Evolutionary conservation across 2,329 filamentous ascomycete species (phyloP).

Genomic region (Arachnopeziza araneosa): DNA sequence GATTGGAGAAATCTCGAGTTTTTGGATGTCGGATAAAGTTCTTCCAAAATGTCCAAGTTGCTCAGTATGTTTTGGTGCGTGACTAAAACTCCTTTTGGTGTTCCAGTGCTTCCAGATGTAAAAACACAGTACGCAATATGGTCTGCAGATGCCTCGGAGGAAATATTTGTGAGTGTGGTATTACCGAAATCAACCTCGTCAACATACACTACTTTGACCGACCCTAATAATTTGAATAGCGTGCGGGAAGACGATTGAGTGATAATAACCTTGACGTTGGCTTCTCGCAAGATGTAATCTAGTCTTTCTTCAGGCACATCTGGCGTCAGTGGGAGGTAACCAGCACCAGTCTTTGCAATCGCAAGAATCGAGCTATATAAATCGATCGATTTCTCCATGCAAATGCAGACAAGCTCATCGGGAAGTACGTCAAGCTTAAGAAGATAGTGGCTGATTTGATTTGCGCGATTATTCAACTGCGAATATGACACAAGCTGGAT

Average conservation of each 20-base stretch:
- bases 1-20: constrained; percentile 64
- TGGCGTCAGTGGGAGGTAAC: constrained; percentile 74
- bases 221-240: constrained; percentile 13
- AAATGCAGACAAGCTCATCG: constrained; percentile 62
- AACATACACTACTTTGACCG: constrained; percentile 23
- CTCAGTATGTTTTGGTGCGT: constrained; percentile 71
- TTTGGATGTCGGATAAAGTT: constrained; percentile 55
- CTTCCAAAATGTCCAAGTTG: constrained; percentile 63
- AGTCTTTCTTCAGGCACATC: constrained; percentile 61
- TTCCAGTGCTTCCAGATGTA: constrained; percentile 74
- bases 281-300: constrained; percentile 55
- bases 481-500: constrained; percentile 53
- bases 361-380: constrained; percentile 73
- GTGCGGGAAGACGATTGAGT: constrained; percentile 28
- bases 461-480: constrained; percentile 58
- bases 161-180: constrained; percentile 17
- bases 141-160: constrained; percentile 10
- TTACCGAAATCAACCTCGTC: constrained; percentile 24
- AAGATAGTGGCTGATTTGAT: constrained; percentile 56
- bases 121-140: constrained; percentile 70
- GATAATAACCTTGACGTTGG: constrained; percentile 45
- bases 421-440: constrained; percentile 38
- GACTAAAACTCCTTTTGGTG: constrained; percentile 73
- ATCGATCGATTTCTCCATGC: constrained; percentile 69
- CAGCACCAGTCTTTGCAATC: constrained; percentile 67